These are phyloP conservation scores for Melampsora larici-populina DNA, from an alignment of 1,284 basidiomycete species.

Conservation along the genomic window DNA sequence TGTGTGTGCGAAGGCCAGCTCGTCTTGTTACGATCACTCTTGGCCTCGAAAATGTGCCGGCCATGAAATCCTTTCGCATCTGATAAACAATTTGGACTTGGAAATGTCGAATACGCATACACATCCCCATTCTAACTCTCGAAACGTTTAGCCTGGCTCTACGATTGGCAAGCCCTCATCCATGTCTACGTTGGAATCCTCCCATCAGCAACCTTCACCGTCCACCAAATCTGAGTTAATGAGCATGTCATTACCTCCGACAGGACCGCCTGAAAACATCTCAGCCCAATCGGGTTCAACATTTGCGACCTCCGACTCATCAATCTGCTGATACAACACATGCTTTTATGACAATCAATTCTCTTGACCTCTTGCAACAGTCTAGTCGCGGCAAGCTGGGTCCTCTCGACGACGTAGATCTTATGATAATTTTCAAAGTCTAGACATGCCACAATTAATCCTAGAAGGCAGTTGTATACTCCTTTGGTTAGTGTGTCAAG, in stretches of 20 bases:
- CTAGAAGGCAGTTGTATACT: too few relatives aligned
- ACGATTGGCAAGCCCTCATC: background rate
- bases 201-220: background rate
- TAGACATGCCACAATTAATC: too few relatives aligned
- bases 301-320: background rate
- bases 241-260: background rate
- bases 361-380: background rate
- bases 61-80: conserved; percentile 73
- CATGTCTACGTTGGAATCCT: background rate
- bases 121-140: background rate
- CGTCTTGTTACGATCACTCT: conserved; percentile 80
- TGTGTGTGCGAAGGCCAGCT: conserved; percentile 59
- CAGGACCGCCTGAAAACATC: background rate
- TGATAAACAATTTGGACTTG: conserved; percentile 69
- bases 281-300: background rate
- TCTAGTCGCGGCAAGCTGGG: background rate
- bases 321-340: background rate
- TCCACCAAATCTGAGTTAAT: background rate
- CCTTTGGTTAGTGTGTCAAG: too few relatives aligned
- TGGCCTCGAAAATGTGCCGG: conserved; percentile 85
- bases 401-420: background rate
- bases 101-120: conserved; percentile 56
- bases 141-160: background rate
- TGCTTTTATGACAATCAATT: background rate
- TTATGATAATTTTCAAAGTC: too few relatives aligned